Conservation (phyloP, 306 rosid species). For the Elaeagnus macrophylla region DNA sequence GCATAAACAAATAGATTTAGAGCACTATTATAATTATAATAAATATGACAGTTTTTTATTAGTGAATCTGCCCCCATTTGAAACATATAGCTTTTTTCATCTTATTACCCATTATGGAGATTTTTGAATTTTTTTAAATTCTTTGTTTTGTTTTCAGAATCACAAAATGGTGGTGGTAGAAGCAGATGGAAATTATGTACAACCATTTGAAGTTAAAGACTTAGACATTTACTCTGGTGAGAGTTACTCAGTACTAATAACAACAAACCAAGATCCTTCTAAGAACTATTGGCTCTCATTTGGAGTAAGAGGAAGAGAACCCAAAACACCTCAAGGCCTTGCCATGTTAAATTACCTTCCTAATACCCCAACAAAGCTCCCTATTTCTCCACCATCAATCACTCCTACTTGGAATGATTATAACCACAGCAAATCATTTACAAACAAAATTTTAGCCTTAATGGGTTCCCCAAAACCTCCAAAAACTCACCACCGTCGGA, state of each 20-base stretch:
- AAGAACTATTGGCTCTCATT: constrained; percentile 68
- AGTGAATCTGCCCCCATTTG: too few species aligned
- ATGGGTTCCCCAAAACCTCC: constrained; percentile 65
- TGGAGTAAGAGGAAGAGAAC: constrained; percentile 60
- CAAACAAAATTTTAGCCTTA: constrained; percentile 37
- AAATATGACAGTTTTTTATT: too few species aligned
- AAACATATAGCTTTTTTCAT: too few species aligned
- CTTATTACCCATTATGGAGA: too few species aligned
- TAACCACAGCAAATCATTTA: constrained; percentile 48
- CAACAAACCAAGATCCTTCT: constrained; percentile 54
- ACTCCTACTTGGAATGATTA: constrained; percentile 64
- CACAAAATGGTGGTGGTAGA: constrained; percentile 76
- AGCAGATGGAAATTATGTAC: constrained; percentile 75
- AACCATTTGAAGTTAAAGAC: constrained; percentile 49
- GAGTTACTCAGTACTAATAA: constrained; percentile 61
- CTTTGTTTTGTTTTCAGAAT: constrained; percentile 24
- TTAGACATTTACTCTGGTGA: constrained; percentile 83
- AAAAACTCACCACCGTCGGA: constrained; percentile 19
- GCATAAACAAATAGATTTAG: too few species aligned
- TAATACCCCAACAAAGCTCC: constrained; percentile 43
- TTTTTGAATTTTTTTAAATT: background rate
- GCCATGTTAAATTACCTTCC: constrained; percentile 53
- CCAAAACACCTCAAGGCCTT: constrained; percentile 47
- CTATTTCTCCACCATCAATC: constrained; percentile 45
- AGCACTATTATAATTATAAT: too few species aligned